Percentiles rank a stretch among this genome's conserved stretches.
Evolutionary conservation across 1,284 basidiomycete genomes (phyloP).

Genomic region (Rhodotorula sp.): DNA sequence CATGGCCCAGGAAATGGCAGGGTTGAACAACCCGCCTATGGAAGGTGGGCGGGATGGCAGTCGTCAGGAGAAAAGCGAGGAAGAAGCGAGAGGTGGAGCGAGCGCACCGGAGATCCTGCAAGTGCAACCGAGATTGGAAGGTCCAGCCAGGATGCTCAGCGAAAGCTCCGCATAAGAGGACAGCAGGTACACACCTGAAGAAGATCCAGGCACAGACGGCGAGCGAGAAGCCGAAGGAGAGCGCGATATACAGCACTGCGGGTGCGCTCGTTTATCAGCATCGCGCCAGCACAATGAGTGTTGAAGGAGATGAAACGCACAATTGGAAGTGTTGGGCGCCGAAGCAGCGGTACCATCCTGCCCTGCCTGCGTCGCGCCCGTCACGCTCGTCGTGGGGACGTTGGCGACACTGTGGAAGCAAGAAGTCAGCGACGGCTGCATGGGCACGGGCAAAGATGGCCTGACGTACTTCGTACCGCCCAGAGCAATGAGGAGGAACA

Average conservation of each 20-base stretch:
- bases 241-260: conserved; percentile 27
- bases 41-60: no score
- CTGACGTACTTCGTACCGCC: conserved; percentile 2
- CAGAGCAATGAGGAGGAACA: conserved; percentile 31
- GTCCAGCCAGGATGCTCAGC: no score
- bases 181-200: conserved; percentile 47
- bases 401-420: conserved; percentile 4
- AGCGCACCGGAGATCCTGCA: not conserved
- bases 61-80: not conserved
- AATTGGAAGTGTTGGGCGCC: conserved; percentile 18
- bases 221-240: conserved; percentile 60
- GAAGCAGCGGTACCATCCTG: conserved; percentile 4
- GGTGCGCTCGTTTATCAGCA: no score
- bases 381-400: conserved; percentile 7
- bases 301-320: conserved; percentile 59
- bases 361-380: conserved; percentile 1
- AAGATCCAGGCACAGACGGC: conserved; percentile 72
- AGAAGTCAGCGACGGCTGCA: not conserved
- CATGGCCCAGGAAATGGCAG: conserved; percentile 66
- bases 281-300: conserved; percentile 57
- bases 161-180: not conserved
- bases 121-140: no score
- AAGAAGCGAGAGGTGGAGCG: no score
- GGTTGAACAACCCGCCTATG: conserved; percentile 64
- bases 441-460: no score